phyloP scores from a whole-genome alignment of 2,329 filamentous ascomycete species.

The Fusarium mundagurra region DNA sequence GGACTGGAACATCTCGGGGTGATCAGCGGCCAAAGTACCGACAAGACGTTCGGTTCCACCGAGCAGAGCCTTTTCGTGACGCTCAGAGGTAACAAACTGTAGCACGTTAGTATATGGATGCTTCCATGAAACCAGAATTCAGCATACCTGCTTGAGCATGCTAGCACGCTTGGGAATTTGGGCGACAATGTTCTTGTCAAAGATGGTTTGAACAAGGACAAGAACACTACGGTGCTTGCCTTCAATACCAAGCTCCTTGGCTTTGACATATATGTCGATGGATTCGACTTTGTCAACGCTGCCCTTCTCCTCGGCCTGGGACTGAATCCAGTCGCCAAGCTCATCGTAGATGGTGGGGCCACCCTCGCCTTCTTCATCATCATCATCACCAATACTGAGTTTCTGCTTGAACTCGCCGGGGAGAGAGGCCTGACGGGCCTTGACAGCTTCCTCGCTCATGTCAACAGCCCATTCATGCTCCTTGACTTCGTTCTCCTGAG shows the following conservation, averaged over 20 bases:
- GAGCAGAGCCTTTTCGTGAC: conserved; percentile 93
- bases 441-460: conserved; percentile 94
- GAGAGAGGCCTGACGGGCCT: conserved; percentile 90
- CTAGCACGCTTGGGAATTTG: conserved; percentile 85
- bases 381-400: conserved; percentile 82
- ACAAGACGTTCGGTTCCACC: conserved; percentile 95
- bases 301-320: conserved; percentile 75
- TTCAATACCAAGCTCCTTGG: conserved; percentile 95
- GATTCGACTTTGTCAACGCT: conserved; percentile 83
- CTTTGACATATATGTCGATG: conserved; percentile 94
- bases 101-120: conserved; percentile 42
- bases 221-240: conserved; percentile 91
- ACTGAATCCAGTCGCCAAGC: conserved; percentile 91
- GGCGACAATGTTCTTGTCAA: conserved; percentile 87
- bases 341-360: conserved; percentile 85
- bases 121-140: neutral
- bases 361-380: conserved; percentile 83
- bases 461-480: conserved; percentile 97
- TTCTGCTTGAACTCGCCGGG: conserved; percentile 95
- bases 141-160: conserved; percentile 85
- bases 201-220: conserved; percentile 92
- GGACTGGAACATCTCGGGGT: conserved; percentile 78
- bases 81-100: conserved; percentile 85
- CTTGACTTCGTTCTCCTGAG: conserved; percentile 70
- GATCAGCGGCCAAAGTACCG: conserved; percentile 74